A percentile compares a stretch with the other conserved stretches of the same genome.
Evolutionary conservation across 768 basidiomycete species (phyloP).

Genomic region (Podaxis carcinomalis): DNA sequence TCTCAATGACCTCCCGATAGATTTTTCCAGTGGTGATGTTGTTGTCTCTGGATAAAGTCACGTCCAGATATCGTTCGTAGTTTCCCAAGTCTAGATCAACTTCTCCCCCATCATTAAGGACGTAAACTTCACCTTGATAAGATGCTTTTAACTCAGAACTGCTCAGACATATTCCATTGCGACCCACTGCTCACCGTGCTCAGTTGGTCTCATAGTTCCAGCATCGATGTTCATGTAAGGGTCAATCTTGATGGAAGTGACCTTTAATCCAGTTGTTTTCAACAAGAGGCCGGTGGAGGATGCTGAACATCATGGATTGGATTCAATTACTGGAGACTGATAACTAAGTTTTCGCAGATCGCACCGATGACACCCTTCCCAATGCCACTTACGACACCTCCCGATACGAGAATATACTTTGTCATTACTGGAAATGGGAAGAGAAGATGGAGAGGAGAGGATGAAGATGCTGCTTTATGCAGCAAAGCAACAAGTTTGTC

Average conservation of each 20-base stretch:
- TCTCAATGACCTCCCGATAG: constrained; percentile 94
- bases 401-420: constrained; percentile 95
- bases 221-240: constrained; percentile 99
- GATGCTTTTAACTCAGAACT: neutral
- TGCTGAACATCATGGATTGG: constrained; percentile 42
- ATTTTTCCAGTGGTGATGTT: constrained; percentile 99
- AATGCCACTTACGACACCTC: constrained; percentile 97
- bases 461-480: neutral
- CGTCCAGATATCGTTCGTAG: constrained; percentile 96
- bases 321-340: neutral
- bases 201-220: constrained; percentile 97
- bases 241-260: constrained; percentile 99
- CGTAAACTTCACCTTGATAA: constrained; percentile 87
- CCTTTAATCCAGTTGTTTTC: constrained; percentile 93
- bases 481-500: constrained; percentile 7
- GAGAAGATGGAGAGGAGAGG: neutral
- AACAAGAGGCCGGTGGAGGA: constrained; percentile 94
- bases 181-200: constrained; percentile 70
- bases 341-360: constrained; percentile 21
- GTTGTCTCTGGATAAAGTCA: constrained; percentile 91
- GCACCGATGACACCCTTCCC: constrained; percentile 99
- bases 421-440: constrained; percentile 53
- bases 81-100: constrained; percentile 98
- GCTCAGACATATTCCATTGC: neutral
- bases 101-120: constrained; percentile 96